Conservation (phyloP, 2,329 filamentous ascomycete species). For the Cordyceps sp. region DNA sequence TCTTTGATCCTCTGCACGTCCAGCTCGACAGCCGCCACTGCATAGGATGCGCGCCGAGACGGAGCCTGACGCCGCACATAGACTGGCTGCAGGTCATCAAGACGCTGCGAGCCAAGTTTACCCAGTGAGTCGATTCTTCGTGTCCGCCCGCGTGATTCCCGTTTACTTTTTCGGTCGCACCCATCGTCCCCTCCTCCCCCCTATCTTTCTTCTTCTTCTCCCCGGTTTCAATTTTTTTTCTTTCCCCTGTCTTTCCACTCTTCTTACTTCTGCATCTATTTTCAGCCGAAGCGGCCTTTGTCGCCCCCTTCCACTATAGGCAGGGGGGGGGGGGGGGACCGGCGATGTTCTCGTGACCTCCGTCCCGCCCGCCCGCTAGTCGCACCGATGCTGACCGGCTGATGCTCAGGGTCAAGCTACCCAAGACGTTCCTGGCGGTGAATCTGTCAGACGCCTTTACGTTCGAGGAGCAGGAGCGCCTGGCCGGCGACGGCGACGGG, state of each 20-base stretch:
- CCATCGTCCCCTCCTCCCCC: too few relatives aligned
- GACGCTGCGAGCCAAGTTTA: slow-evolving; percentile 84
- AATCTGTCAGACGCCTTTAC: slow-evolving; percentile 47
- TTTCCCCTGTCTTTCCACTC: not conserved
- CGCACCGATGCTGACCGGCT: not conserved
- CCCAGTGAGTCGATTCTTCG: slow-evolving; percentile 49
- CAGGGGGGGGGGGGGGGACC: too few relatives aligned
- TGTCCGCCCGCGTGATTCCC: too few relatives aligned
- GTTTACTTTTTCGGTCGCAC: not conserved
- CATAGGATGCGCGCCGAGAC: slow-evolving; percentile 81
- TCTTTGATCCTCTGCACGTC: slow-evolving; percentile 89
- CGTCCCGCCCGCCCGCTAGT: not conserved
- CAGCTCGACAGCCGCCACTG: slow-evolving; percentile 93
- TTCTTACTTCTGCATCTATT: not conserved
- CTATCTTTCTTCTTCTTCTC: not conserved
- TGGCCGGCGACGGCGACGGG: slow-evolving; percentile 27
- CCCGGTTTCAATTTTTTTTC: not conserved
- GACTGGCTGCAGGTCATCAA: slow-evolving; percentile 98
- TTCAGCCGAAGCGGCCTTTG: too few relatives aligned
- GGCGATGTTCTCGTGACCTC: not conserved
- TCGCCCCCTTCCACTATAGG: too few relatives aligned
- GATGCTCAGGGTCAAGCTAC: slow-evolving; percentile 41
- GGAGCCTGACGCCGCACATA: slow-evolving; percentile 76
- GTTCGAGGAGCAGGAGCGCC: slow-evolving; percentile 38
- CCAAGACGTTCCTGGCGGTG: slow-evolving; percentile 48